Conservation (phyloP, 768 basidiomycete genomes). For the Suillus fuscotomentosus region DNA sequence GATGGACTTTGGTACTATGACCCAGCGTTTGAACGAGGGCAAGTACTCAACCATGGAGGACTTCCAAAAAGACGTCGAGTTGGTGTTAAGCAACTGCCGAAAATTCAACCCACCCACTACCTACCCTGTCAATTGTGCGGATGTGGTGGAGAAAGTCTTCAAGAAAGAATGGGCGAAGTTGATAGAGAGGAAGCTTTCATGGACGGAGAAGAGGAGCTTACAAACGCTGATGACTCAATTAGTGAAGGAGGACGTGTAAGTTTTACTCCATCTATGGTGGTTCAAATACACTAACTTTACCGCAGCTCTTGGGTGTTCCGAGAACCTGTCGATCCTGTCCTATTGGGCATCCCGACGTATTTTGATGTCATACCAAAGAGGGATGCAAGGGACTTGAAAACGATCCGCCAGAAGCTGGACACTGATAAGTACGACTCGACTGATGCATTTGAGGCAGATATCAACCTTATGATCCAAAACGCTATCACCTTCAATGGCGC, state of each 20-base stretch:
- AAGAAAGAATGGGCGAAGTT: conserved; percentile 86
- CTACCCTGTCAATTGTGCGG: conserved; percentile 69
- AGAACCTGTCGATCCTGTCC: conserved; percentile 86
- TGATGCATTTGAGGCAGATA: conserved; percentile 80
- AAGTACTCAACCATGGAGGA: conserved; percentile 81
- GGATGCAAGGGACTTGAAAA: conserved; percentile 82
- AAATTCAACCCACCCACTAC: conserved; percentile 88
- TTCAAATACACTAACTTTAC: not conserved
- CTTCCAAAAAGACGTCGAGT: conserved; percentile 75
- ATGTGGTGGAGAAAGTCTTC: conserved; percentile 70
- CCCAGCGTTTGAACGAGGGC: conserved; percentile 59
- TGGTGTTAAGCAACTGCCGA: conserved; percentile 87
- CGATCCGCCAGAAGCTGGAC: conserved; percentile 80
- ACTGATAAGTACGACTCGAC: conserved; percentile 77
- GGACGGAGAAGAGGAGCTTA: conserved; percentile 78
- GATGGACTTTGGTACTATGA: conserved; percentile 92
- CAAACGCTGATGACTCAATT: conserved; percentile 68
- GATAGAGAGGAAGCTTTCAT: conserved; percentile 68
- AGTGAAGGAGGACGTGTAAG: conserved; percentile 66
- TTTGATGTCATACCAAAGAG: conserved; percentile 82
- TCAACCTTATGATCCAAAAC: conserved; percentile 86
- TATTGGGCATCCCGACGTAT: conserved; percentile 83
- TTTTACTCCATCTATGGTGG: conserved; percentile 8
- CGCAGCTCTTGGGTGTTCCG: conserved; percentile 74
- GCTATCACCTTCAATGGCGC: conserved; percentile 86